Evolutionary conservation across 768 basidiomycete species (phyloP).

Genomic region (Kwoniella bestiolae): DNA sequence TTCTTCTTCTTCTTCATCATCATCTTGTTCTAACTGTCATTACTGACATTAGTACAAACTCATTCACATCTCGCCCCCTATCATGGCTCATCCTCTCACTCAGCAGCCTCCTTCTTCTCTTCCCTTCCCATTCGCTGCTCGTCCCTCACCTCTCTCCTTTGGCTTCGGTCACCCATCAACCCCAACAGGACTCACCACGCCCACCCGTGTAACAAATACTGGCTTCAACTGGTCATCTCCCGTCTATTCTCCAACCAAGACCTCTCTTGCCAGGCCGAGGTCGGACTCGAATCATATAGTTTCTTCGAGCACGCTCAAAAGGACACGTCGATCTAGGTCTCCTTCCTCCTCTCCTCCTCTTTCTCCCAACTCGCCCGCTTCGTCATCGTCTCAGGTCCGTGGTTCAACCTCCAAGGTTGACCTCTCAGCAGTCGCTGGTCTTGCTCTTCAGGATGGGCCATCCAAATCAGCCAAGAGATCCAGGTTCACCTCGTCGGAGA

Average conservation of each 20-base stretch:
- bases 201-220: background rate
- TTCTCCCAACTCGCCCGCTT: constrained; percentile 15
- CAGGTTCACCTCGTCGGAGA: background rate
- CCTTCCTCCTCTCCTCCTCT: constrained; percentile 40
- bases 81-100: constrained; percentile 49
- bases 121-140: constrained; percentile 40
- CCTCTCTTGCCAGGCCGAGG: constrained; percentile 14
- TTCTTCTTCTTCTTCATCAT: background rate
- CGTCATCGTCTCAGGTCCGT: constrained; percentile 11
- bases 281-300: background rate
- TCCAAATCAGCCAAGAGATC: constrained; percentile 14
- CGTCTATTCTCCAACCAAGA: constrained; percentile 11
- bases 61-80: background rate
- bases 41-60: background rate
- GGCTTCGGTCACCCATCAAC: constrained; percentile 40
- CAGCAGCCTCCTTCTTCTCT: constrained; percentile 50
- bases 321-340: constrained; percentile 31
- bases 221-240: constrained; percentile 11
- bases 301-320: constrained; percentile 24
- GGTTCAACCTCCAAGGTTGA: constrained; percentile 23
- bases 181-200: constrained; percentile 2
- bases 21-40: background rate
- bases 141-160: constrained; percentile 44
- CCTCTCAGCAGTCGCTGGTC: constrained; percentile 28
- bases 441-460: constrained; percentile 30